Evolutionary conservation across 495 filamentous ascomycete genomes (phyloP).

Genomic region (Rhizodiscina lignyota): DNA sequence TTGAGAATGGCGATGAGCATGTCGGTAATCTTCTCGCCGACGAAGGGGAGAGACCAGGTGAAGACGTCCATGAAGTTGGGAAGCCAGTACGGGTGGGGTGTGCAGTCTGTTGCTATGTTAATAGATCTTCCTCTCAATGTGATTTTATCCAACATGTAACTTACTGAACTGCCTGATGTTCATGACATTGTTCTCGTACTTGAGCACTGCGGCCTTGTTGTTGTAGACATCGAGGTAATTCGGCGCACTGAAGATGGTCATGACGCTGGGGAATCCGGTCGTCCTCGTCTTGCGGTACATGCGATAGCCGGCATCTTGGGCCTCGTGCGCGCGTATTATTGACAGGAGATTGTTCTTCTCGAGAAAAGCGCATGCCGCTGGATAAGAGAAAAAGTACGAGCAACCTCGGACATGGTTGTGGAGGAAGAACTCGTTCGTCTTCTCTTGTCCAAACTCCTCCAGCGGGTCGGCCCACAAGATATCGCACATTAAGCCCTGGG

Average conservation of each 20-base stretch:
- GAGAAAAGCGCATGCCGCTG: conserved; percentile 90
- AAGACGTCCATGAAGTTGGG: conserved; percentile 99
- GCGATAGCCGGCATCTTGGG: conserved; percentile 93
- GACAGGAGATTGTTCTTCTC: conserved; percentile 98
- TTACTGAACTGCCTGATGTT: conserved; percentile 92
- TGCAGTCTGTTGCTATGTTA: conserved; percentile 43
- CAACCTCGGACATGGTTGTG: conserved; percentile 98
- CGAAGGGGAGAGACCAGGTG: conserved; percentile 96
- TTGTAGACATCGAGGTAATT: conserved; percentile 99
- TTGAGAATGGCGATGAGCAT: conserved; percentile 98
- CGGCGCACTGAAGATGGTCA: conserved; percentile 98
- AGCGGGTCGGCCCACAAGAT: conserved; percentile 97
- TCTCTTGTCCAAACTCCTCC: conserved; percentile 98
- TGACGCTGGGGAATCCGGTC: conserved; percentile 95
- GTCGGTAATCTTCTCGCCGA: conserved; percentile 94
- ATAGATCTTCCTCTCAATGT: not conserved
- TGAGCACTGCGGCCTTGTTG: conserved; percentile 96
- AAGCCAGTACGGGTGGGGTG: conserved; percentile 96
- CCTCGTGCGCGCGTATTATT: conserved; percentile 96
- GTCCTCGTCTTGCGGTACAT: conserved; percentile 99
- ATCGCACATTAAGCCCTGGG: conserved; percentile 96
- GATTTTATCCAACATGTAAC: conserved; percentile 4
- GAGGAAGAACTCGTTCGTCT: conserved; percentile 88
- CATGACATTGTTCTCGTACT: conserved; percentile 99
- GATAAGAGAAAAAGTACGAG: conserved; percentile 98